phyloP scores from a whole-genome alignment of 768 basidiomycete species.

The Tylopilus intermedius region DNA sequence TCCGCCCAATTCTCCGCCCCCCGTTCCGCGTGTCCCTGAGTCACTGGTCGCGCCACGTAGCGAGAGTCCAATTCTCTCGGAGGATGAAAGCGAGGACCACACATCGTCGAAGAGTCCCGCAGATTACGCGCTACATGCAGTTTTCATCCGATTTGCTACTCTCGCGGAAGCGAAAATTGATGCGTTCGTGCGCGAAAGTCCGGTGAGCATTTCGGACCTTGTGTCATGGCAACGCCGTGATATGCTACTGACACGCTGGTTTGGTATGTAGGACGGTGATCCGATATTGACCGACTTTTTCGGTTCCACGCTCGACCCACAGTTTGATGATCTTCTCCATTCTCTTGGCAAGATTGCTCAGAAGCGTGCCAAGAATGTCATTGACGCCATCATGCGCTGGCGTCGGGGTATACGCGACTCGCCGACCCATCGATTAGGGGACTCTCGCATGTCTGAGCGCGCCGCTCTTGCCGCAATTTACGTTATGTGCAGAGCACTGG shows the following conservation, averaged over 20 bases:
- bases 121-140: constrained; percentile 83
- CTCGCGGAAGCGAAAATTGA: constrained; percentile 79
- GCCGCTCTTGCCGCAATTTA: constrained; percentile 82
- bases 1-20: constrained; percentile 57
- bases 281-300: constrained; percentile 61
- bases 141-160: constrained; percentile 83
- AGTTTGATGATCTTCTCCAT: constrained; percentile 81
- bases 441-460: constrained; percentile 47
- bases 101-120: constrained; percentile 77
- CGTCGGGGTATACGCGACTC: constrained; percentile 69
- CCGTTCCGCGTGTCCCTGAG: constrained; percentile 73
- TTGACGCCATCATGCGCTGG: constrained; percentile 87
- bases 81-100: constrained; percentile 58
- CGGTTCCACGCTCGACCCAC: constrained; percentile 66
- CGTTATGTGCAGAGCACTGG: constrained; percentile 83
- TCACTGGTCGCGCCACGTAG: constrained; percentile 47
- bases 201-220: constrained; percentile 45
- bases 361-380: constrained; percentile 76
- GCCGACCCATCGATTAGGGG: constrained; percentile 32
- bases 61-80: constrained; percentile 50
- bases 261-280: constrained; percentile 57
- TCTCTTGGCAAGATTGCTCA: constrained; percentile 84
- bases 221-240: not conserved
- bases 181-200: constrained; percentile 57
- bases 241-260: constrained; percentile 3